Evolutionary conservation across 78 protist genomes (phyloP).

Genomic region (Guillardia theta): DNA sequence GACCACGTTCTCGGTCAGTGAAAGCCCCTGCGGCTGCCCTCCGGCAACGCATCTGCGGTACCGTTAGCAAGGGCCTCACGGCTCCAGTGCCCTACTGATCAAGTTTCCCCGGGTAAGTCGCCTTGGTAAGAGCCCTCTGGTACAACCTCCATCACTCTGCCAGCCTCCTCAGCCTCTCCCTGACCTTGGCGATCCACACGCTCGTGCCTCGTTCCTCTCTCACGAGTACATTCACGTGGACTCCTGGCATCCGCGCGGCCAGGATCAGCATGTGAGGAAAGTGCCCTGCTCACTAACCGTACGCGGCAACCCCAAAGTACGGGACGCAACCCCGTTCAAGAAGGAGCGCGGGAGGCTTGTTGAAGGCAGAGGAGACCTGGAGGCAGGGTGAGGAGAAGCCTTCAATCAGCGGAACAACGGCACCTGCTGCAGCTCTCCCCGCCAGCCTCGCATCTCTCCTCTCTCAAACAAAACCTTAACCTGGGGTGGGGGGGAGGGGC

Average conservation of each 20-base stretch:
- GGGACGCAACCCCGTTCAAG: neutral
- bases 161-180: too few relatives aligned
- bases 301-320: neutral
- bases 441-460: neutral
- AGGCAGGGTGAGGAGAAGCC: neutral
- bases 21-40: slow-evolving; percentile 7
- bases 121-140: neutral
- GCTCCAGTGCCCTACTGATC: neutral
- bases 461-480: neutral
- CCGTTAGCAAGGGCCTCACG: neutral
- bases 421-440: neutral
- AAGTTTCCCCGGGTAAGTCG: neutral
- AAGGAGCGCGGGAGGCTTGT: neutral
- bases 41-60: slow-evolving; percentile 9
- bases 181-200: neutral
- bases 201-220: neutral
- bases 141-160: too few relatives aligned
- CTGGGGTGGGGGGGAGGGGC: too few relatives aligned
- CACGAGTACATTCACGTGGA: neutral
- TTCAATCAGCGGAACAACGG: neutral
- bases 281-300: neutral
- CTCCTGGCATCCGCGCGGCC: neutral
- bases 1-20: neutral
- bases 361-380: neutral
- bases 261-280: neutral